phyloP scores from a whole-genome alignment of 2,329 filamentous ascomycete genomes.

The Lomentospora prolificans region DNA sequence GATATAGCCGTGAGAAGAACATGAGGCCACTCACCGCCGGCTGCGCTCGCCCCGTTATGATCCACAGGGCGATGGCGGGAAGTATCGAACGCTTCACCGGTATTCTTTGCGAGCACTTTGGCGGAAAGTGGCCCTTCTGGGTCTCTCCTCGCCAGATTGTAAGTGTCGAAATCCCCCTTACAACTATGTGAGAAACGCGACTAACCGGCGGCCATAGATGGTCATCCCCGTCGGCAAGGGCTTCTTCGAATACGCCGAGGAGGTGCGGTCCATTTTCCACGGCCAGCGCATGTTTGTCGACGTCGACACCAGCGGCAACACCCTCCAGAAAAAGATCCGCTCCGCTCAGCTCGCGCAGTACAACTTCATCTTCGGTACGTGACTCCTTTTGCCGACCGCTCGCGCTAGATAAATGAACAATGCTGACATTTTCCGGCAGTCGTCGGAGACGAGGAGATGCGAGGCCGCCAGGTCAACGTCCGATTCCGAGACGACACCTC shows the following conservation, averaged over 20 bases:
- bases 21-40: slow-evolving; percentile 50
- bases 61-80: slow-evolving; percentile 75
- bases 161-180: background rate
- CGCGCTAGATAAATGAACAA: background rate
- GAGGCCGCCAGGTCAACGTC: slow-evolving; percentile 51
- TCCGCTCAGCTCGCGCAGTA: slow-evolving; percentile 72
- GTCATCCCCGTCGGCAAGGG: slow-evolving; percentile 69
- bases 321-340: slow-evolving; percentile 82
- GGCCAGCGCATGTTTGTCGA: slow-evolving; percentile 57
- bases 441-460: slow-evolving; percentile 52
- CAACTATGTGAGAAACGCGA: background rate
- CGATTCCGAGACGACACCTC: slow-evolving; percentile 54
- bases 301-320: slow-evolving; percentile 54
- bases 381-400: background rate
- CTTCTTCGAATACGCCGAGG: slow-evolving; percentile 63
- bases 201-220: slow-evolving; percentile 5
- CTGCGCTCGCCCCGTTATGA: slow-evolving; percentile 74
- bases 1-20: slow-evolving; percentile 23
- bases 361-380: slow-evolving; percentile 68
- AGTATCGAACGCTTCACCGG: slow-evolving; percentile 55
- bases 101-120: slow-evolving; percentile 76
- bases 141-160: slow-evolving; percentile 70
- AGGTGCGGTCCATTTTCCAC: slow-evolving; percentile 61
- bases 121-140: slow-evolving; percentile 85
- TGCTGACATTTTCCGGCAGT: slow-evolving; percentile 26